Percentiles rank a stretch among this genome's conserved stretches.
Evolutionary conservation across 495 filamentous ascomycete genomes (phyloP).

Genomic region (Neurospora pannonica): DNA sequence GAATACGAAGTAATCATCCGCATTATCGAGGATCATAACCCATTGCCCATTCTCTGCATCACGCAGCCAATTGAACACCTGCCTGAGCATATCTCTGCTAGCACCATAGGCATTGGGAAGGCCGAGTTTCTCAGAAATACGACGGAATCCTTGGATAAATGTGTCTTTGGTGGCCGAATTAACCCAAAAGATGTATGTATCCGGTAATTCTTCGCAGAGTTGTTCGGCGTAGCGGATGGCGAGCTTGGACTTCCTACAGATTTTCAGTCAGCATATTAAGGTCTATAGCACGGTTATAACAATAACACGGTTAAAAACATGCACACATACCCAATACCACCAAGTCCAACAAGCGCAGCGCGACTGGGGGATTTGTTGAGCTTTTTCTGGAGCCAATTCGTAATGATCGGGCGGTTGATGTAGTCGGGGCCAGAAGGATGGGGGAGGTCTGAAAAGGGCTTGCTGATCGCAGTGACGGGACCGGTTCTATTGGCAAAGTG

Average conservation of each 20-base stretch:
- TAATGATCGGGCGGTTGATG: background rate
- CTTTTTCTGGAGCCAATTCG: background rate
- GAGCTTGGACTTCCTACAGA: background rate
- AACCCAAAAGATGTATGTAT: conserved; percentile 44
- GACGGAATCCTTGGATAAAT: conserved; percentile 30
- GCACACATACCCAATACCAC: background rate
- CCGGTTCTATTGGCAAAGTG: background rate
- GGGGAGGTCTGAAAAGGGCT: background rate
- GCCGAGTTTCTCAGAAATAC: background rate
- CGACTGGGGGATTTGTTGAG: background rate
- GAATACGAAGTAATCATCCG: too few species aligned
- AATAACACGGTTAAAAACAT: background rate
- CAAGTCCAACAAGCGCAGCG: background rate
- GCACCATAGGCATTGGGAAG: background rate
- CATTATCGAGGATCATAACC: too few species aligned
- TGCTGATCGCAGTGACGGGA: background rate
- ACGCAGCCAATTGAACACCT: too few species aligned
- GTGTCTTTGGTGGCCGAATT: conserved; percentile 31
- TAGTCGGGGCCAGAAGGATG: background rate
- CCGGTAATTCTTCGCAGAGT: background rate
- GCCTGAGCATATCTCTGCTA: too few species aligned
- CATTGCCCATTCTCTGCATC: too few species aligned
- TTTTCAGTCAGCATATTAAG: too few species aligned
- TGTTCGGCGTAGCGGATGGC: background rate
- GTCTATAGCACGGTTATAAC: too few species aligned